Conservation (phyloP, 352 stramenopile genomes). For the Phytophthora megakarya region DNA sequence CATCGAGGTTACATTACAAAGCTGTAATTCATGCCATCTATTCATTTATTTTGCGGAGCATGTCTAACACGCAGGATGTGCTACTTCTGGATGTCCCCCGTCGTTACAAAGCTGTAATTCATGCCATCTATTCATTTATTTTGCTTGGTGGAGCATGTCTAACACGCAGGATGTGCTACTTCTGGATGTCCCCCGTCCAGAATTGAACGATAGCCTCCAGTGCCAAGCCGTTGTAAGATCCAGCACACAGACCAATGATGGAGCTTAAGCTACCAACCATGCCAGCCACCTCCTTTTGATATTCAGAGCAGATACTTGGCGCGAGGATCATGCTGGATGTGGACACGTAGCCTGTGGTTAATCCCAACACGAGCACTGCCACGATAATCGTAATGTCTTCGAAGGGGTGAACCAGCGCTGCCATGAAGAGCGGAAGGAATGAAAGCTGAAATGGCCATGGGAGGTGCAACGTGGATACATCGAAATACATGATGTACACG, state of each 20-base stretch:
- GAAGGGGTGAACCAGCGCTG: constrained; percentile 56
- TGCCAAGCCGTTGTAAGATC: constrained; percentile 77
- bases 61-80: background rate
- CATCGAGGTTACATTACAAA: background rate
- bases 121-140: constrained; percentile 19
- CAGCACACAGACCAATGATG: constrained; percentile 76
- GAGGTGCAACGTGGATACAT: constrained; percentile 66
- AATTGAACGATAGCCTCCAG: constrained; percentile 72
- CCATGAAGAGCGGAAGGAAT: constrained; percentile 78
- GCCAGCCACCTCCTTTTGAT: constrained; percentile 77
- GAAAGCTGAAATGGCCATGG: constrained; percentile 65
- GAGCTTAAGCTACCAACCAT: constrained; percentile 74
- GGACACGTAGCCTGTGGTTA: constrained; percentile 81
- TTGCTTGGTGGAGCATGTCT: background rate
- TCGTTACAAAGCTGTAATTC: constrained; percentile 7
- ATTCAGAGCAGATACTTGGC: constrained; percentile 73
- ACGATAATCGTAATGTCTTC: constrained; percentile 58
- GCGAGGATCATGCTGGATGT: constrained; percentile 79
- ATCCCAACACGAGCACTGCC: constrained; percentile 56
- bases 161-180: constrained; percentile 1
- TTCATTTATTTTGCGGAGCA: constrained; percentile 3
- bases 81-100: constrained; percentile 14
- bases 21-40: constrained; percentile 10
- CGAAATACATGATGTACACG: constrained; percentile 74
- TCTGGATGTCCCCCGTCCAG: constrained; percentile 24